Evolutionary conservation across 78 protist species (phyloP).

Genomic region (Dictyostelium purpureum): DNA sequence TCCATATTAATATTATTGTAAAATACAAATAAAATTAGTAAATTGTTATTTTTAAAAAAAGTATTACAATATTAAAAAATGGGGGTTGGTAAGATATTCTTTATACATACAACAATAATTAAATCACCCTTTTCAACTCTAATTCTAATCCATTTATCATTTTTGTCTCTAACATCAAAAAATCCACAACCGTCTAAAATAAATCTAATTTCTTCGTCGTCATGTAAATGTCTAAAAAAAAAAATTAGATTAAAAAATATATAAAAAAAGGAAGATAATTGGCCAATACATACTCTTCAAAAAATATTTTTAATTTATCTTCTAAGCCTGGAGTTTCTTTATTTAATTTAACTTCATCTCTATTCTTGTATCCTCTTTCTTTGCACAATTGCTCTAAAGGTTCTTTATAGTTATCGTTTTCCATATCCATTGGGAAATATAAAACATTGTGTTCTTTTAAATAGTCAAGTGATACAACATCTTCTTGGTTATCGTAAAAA

Average conservation of each 20-base stretch:
- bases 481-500: slow-evolving; percentile 9
- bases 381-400: slow-evolving; percentile 39
- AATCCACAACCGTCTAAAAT: slow-evolving; percentile 90
- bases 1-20: neutral
- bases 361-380: slow-evolving; percentile 82
- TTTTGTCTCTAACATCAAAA: slow-evolving; percentile 91
- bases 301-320: slow-evolving; percentile 85
- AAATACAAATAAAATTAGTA: neutral
- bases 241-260: neutral
- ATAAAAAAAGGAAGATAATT: too few species aligned
- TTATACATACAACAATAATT: slow-evolving; percentile 80
- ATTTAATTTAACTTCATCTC: slow-evolving; percentile 74
- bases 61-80: too few species aligned
- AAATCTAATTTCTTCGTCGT: slow-evolving; percentile 94
- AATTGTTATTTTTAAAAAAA: too few species aligned
- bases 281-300: slow-evolving; percentile 81
- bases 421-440: slow-evolving; percentile 54
- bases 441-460: slow-evolving; percentile 22
- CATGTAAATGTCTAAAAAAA: slow-evolving; percentile 88
- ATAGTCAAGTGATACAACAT: neutral
- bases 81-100: too few species aligned
- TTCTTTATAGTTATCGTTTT: neutral
- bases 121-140: slow-evolving; percentile 81
- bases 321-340: slow-evolving; percentile 82
- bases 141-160: slow-evolving; percentile 92